A percentile compares a stretch with the other conserved stretches of the same genome.
phyloP scores from a whole-genome alignment of 352 stramenopile genomes.

The Phytophthora litchii region DNA sequence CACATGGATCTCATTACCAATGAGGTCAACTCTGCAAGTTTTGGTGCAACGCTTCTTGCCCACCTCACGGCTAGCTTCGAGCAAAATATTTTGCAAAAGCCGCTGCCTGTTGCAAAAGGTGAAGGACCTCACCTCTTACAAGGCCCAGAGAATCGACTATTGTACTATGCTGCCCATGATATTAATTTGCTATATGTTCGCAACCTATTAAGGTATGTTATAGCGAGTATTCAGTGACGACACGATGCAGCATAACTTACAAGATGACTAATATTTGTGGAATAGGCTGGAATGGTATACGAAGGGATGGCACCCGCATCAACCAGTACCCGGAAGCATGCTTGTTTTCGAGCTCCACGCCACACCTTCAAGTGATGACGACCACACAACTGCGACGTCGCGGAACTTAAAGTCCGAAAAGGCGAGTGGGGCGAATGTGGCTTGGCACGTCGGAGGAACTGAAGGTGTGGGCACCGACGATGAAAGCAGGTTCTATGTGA shows the following conservation, averaged over 20 bases:
- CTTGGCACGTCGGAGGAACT: slow-evolving; percentile 15
- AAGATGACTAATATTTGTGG: slow-evolving; percentile 1
- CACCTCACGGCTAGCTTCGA: slow-evolving; percentile 82
- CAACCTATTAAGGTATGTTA: slow-evolving; percentile 64
- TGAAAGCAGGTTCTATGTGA: slow-evolving; percentile 61
- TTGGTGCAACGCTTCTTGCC: slow-evolving; percentile 74
- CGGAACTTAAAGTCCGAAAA: slow-evolving; percentile 17
- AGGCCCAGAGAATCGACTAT: slow-evolving; percentile 53
- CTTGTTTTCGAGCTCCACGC: slow-evolving; percentile 79
- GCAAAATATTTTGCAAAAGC: slow-evolving; percentile 51
- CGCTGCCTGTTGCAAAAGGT: slow-evolving; percentile 47
- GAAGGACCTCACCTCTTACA: slow-evolving; percentile 63
- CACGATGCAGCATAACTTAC: not conserved
- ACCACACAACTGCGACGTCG: slow-evolving; percentile 21
- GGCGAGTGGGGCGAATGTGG: slow-evolving; percentile 5
- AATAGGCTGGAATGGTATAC: slow-evolving; percentile 71
- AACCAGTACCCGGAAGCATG: slow-evolving; percentile 74
- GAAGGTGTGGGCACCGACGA: slow-evolving; percentile 1
- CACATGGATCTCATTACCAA: slow-evolving; percentile 87
- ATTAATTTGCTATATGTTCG: slow-evolving; percentile 84
- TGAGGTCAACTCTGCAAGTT: slow-evolving; percentile 77
- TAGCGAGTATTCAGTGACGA: not conserved
- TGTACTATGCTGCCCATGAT: slow-evolving; percentile 81
- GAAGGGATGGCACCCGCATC: slow-evolving; percentile 74
- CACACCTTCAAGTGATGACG: slow-evolving; percentile 8